Evolutionary conservation across 805 yeast species (phyloP), one percentile per base, ranked within the genome.

Genomic region (Ogataea dorogensis): DNA sequence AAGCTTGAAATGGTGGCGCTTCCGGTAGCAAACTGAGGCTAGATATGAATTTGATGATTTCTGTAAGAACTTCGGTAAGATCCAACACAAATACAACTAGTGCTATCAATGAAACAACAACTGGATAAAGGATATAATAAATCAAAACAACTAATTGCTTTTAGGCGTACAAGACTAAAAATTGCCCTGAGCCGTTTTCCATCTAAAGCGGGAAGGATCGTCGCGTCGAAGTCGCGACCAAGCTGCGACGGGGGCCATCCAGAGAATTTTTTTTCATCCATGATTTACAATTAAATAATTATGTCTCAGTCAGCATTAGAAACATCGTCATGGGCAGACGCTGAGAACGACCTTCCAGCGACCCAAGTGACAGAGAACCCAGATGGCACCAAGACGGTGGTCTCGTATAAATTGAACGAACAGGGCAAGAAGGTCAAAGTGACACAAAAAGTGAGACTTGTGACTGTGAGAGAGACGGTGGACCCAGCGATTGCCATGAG

Each of bases 321-420:
- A 28, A 36, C 50, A 13, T 34, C 51, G 5, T 57, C 79, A 38
- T 81, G 87, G 87, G 87, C 86, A 16, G 64, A 59, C 29, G 87
- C 78, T 46, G 84, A 75, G 41, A 80, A 75, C 54, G 87, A 81
- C 50, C 82, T 81, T 44, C 74, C 85, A 47, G 71, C 81, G 29
- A 83, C 95, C 35, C 82, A 80, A 59, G 73, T 86, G 52, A 83
- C 79, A 36, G 74, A 74, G 29, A 87, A 88, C 59, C 68, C 79
- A 23, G 97, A 89, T 58, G 96, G 96, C 37, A 84, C 96, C 42
- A 87, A 85, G 64, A 86, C 96, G 7, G 80, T 91, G 36, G 74
- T 88, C 40, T 76, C 89, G 27, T 89, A 72, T 68, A 75, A 83
- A 56, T 65, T 77, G 47, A 82, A 84, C 52, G 81, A 76, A 31